phyloP scores from a whole-genome alignment of 2,329 filamentous ascomycete genomes.

The Ascochyta rabiei region DNA sequence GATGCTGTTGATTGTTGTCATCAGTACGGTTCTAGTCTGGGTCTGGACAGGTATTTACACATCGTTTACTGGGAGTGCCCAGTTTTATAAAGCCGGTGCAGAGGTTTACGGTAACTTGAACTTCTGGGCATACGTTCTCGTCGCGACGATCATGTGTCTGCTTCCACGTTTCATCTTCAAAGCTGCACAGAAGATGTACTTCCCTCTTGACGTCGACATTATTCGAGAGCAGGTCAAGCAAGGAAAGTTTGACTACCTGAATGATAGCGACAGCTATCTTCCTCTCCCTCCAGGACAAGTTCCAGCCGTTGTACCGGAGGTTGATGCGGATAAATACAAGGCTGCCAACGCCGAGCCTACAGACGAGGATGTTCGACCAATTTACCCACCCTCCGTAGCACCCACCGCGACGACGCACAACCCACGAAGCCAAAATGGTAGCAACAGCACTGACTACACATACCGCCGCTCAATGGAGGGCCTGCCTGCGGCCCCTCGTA shows the following conservation, averaged over 20 bases:
- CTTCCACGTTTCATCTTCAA: conserved; percentile 89
- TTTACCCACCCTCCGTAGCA: conserved; percentile 90
- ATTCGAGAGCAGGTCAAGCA: conserved; percentile 87
- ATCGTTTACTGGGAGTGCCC: conserved; percentile 60
- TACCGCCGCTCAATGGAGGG: conserved; percentile 49
- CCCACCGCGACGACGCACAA: conserved; percentile 72
- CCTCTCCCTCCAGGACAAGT: conserved; percentile 52
- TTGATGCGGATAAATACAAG: conserved; percentile 50
- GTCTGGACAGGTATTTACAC: conserved; percentile 95
- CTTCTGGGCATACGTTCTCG: conserved; percentile 85
- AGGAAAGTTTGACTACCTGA: conserved; percentile 80
- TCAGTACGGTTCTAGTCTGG: conserved; percentile 88
- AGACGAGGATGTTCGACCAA: conserved; percentile 87
- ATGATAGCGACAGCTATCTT: conserved; percentile 59
- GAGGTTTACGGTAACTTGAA: conserved; percentile 81
- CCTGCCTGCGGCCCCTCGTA: conserved; percentile 34
- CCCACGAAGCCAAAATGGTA: conserved; percentile 83
- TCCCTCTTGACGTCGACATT: conserved; percentile 90
- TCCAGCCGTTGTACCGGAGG: conserved; percentile 64
- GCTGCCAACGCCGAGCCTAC: conserved; percentile 57
- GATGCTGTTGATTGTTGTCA: conserved; percentile 77
- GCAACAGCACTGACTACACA: conserved; percentile 92
- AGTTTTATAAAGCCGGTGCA: conserved; percentile 77
- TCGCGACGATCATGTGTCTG: conserved; percentile 81
- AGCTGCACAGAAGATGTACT: conserved; percentile 89